Percentiles rank a stretch among this genome's conserved stretches.
These are phyloP conservation scores for Neofusicoccum laricinum DNA, from an alignment of 2,329 filamentous ascomycete genomes.

Conservation along the genomic window DNA sequence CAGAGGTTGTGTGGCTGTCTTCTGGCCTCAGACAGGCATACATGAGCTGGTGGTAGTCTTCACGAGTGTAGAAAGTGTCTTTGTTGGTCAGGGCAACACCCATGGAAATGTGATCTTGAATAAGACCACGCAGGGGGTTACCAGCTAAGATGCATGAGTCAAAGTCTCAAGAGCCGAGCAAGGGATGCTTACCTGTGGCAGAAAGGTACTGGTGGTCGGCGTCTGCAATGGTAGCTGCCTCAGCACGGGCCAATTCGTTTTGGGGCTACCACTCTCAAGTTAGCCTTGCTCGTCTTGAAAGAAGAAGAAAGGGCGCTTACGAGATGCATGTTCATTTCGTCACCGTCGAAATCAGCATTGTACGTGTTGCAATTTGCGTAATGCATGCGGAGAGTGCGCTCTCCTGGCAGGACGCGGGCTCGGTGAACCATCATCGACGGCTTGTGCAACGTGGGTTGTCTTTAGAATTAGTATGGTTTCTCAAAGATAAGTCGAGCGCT, in stretches of 20 bases:
- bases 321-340: conserved; percentile 99
- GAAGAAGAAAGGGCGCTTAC: too few species aligned
- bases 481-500: too few species aligned
- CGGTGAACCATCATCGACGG: conserved; percentile 98
- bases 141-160: too few species aligned
- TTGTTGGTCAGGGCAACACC: conserved; percentile 86
- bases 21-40: conserved; percentile 89
- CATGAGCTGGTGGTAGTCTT: conserved; percentile 89
- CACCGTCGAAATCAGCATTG: conserved; percentile 98
- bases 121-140: conserved; percentile 89
- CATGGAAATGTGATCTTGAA: conserved; percentile 97
- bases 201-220: conserved; percentile 97
- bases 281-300: too few species aligned
- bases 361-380: conserved; percentile 99
- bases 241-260: conserved; percentile 88
- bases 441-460: conserved; percentile 95
- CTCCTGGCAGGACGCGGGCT: conserved; percentile 84
- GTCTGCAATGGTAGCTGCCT: conserved; percentile 89
- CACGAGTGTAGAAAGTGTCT: conserved; percentile 84
- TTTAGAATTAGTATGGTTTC: too few species aligned
- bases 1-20: conserved; percentile 79
- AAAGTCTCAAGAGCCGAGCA: too few species aligned
- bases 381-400: conserved; percentile 98
- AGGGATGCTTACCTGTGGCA: too few species aligned
- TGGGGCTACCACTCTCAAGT: too few species aligned